Evolutionary conservation across 1,139 yeast species (phyloP).

Genomic region (Hyphopichia burtonii): DNA sequence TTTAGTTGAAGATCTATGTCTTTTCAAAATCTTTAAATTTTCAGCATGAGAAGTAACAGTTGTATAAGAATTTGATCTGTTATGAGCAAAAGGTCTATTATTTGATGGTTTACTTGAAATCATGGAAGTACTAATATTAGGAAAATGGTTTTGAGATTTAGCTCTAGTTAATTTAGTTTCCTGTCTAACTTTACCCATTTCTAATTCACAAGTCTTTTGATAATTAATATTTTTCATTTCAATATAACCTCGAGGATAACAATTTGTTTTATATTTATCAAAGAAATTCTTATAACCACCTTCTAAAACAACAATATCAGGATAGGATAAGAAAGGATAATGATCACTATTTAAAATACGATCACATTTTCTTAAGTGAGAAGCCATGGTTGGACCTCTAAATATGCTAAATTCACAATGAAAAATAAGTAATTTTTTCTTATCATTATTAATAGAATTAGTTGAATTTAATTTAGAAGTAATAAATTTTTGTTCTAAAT

Average conservation of each 20-base stretch:
- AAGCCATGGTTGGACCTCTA: slow-evolving; percentile 91
- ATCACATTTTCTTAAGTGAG: slow-evolving; percentile 80
- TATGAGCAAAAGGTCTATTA: slow-evolving; percentile 13
- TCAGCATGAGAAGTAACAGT: slow-evolving; percentile 31
- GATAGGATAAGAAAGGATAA: slow-evolving; percentile 81
- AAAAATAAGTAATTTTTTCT: slow-evolving; percentile 60
- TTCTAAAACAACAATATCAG: slow-evolving; percentile 82
- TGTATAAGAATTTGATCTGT: slow-evolving; percentile 31
- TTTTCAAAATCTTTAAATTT: slow-evolving; percentile 33
- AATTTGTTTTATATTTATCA: slow-evolving; percentile 50
- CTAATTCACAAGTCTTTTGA: slow-evolving; percentile 65
- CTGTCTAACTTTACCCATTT: slow-evolving; percentile 66
- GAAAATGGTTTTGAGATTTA: slow-evolving; percentile 28
- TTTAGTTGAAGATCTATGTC: slow-evolving; percentile 29
- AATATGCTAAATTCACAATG: slow-evolving; percentile 94
- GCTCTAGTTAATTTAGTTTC: slow-evolving; percentile 51
- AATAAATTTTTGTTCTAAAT: slow-evolving; percentile 54
- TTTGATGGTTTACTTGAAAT: neutral
- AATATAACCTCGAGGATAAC: slow-evolving; percentile 76
- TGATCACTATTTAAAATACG: slow-evolving; percentile 67
- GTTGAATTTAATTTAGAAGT: slow-evolving; percentile 6
- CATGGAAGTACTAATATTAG: slow-evolving; percentile 4
- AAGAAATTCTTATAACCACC: slow-evolving; percentile 89
- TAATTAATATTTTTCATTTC: slow-evolving; percentile 83
- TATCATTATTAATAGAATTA: slow-evolving; percentile 10